Conservation (phyloP, 192 early-diverging fungal genomes). For the Tieghemiomyces parasiticus region DNA sequence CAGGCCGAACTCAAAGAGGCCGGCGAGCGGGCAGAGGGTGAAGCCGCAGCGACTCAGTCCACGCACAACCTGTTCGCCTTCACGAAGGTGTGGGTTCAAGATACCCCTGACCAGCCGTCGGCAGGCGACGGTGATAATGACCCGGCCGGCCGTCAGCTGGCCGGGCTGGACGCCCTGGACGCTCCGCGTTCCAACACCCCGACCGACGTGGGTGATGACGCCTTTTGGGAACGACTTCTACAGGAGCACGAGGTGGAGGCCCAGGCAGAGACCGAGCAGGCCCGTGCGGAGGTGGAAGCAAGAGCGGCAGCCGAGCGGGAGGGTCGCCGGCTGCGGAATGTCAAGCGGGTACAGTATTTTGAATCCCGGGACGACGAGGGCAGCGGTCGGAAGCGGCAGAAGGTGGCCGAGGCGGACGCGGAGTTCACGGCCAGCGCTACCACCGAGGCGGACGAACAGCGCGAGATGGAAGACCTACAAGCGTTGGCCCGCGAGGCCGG, state of each 20-base stretch:
- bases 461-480: background rate
- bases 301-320: background rate
- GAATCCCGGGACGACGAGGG: background rate
- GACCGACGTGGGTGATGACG: background rate
- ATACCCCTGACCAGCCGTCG: conserved; percentile 19
- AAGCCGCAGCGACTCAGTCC: background rate
- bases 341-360: background rate
- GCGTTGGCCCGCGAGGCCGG: background rate
- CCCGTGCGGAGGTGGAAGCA: background rate
- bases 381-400: background rate
- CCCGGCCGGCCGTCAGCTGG: conserved; percentile 2
- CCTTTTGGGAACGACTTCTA: conserved; percentile 21
- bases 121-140: conserved; percentile 10
- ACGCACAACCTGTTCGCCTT: conserved; percentile 30
- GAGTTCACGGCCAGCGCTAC: no score
- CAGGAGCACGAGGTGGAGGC: conserved; percentile 9
- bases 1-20: background rate
- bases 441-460: background rate
- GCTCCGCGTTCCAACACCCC: conserved; percentile 9
- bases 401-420: background rate
- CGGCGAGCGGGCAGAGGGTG: background rate
- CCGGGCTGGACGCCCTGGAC: conserved; percentile 24
- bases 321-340: background rate
- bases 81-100: conserved; percentile 45
- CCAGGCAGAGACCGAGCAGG: background rate